These are phyloP conservation scores for Daldinia loculata DNA, from an alignment of 495 filamentous ascomycete species.

Conservation along the genomic window DNA sequence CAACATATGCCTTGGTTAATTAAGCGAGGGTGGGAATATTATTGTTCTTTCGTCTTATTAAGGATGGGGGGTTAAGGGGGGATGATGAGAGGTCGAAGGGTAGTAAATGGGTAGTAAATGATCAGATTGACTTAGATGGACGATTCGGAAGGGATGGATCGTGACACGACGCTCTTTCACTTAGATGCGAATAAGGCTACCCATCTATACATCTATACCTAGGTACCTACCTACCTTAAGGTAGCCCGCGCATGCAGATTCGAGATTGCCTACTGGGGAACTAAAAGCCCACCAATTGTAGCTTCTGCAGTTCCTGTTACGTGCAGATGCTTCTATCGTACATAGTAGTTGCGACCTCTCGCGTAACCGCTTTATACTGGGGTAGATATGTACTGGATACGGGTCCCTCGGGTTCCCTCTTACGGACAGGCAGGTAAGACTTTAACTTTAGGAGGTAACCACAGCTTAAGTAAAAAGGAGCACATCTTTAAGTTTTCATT, in stretches of 20 bases:
- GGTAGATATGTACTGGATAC: not conserved
- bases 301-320: conserved; percentile 28
- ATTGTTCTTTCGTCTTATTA: conserved; percentile 9
- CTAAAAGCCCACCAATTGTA: conserved; percentile 39
- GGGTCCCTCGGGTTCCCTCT: conserved; percentile 1
- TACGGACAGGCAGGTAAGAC: not conserved
- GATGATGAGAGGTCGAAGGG: not conserved
- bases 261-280: conserved; percentile 39
- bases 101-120: conserved; percentile 9
- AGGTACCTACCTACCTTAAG: not conserved
- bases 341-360: conserved; percentile 23
- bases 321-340: conserved; percentile 29
- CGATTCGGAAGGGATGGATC: conserved; percentile 28
- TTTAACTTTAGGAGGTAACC: not conserved
- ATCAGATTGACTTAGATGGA: conserved; percentile 7
- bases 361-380: conserved; percentile 4
- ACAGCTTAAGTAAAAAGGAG: not conserved
- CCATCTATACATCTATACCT: not conserved
- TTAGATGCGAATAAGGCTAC: conserved; percentile 14
- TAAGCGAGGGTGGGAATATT: conserved; percentile 29
- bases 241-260: conserved; percentile 12
- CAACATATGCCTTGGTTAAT: conserved; percentile 19
- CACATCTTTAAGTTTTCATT: not conserved
- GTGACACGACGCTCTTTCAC: conserved; percentile 19
- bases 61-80: conserved; percentile 4